These are phyloP conservation scores for Globisporangium splendens DNA, from an alignment of 352 stramenopile genomes.

Conservation along the genomic window DNA sequence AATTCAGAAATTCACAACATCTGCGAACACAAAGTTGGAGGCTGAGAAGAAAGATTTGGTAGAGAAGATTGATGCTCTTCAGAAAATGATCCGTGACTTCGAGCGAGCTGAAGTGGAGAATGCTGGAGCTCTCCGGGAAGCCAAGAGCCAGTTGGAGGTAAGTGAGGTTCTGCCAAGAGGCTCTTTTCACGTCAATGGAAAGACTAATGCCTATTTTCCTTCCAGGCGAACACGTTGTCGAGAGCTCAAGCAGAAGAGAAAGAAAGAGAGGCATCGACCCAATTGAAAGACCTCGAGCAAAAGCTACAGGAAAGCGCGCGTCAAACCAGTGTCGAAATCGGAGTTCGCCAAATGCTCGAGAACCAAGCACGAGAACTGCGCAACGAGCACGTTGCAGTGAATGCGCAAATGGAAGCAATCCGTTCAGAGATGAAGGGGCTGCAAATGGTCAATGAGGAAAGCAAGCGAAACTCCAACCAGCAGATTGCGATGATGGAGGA, in stretches of 20 bases:
- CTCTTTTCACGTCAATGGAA: not conserved
- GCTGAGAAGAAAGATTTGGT: slow-evolving; percentile 63
- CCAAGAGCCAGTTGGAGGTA: slow-evolving; percentile 50
- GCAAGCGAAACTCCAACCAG: slow-evolving; percentile 28
- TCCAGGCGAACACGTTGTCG: slow-evolving; percentile 24
- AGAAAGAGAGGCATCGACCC: slow-evolving; percentile 25
- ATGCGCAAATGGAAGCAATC: slow-evolving; percentile 74
- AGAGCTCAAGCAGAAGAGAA: slow-evolving; percentile 30
- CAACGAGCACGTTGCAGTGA: slow-evolving; percentile 73
- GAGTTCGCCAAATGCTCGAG: slow-evolving; percentile 71
- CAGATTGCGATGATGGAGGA: slow-evolving; percentile 31
- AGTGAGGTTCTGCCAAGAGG: not conserved
- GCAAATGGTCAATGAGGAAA: slow-evolving; percentile 35
- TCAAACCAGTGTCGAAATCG: slow-evolving; percentile 55
- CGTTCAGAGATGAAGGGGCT: slow-evolving; percentile 68
- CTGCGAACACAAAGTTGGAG: slow-evolving; percentile 59
- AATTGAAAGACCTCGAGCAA: slow-evolving; percentile 42
- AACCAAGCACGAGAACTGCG: slow-evolving; percentile 65
- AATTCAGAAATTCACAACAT: slow-evolving; percentile 71
- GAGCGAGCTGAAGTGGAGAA: slow-evolving; percentile 52
- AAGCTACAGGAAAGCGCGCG: slow-evolving; percentile 54
- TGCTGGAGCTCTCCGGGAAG: slow-evolving; percentile 37
- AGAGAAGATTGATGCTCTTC: slow-evolving; percentile 55
- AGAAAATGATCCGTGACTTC: slow-evolving; percentile 41
- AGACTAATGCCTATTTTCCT: slow-evolving; percentile 3